Evolutionary conservation across 257 asterid species (phyloP).

Genomic region (Gentiana macrophylla): DNA sequence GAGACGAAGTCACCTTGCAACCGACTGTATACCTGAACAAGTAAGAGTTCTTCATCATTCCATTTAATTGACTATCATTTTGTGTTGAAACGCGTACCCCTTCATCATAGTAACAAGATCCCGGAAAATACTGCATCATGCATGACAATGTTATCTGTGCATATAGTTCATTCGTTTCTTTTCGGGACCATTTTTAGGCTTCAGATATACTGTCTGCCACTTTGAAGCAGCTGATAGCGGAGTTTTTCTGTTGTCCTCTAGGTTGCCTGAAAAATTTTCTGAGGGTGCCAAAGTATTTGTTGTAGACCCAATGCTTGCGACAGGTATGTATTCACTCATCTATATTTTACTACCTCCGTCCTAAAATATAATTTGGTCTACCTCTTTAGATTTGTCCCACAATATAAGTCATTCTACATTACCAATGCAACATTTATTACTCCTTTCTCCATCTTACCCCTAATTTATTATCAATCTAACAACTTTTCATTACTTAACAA

Average conservation of each 20-base stretch:
- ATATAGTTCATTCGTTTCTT: not conserved
- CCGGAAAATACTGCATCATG: not conserved
- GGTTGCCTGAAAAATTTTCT: slow-evolving; percentile 86
- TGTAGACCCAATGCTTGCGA: slow-evolving; percentile 97
- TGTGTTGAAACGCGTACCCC: too few relatives aligned
- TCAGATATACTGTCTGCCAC: not conserved
- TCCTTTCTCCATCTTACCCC: too few relatives aligned
- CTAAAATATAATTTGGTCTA: too few relatives aligned
- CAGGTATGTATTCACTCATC: slow-evolving; percentile 37
- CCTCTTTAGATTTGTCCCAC: too few relatives aligned
- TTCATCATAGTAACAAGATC: too few relatives aligned
- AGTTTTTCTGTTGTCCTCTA: slow-evolving; percentile 12
- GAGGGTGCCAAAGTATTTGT: slow-evolving; percentile 77
- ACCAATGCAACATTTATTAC: too few relatives aligned
- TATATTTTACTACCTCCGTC: not conserved
- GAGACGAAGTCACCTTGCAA: slow-evolving; percentile 86
- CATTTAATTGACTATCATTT: not conserved
- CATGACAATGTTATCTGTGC: not conserved
- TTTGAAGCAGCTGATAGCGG: slow-evolving; percentile 1
- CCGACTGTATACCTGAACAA: slow-evolving; percentile 88
- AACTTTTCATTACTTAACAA: too few relatives aligned
- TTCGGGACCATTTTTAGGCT: not conserved
- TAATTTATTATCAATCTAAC: too few relatives aligned
- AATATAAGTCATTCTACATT: too few relatives aligned
- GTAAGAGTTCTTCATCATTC: slow-evolving; percentile 30